phyloP scores from a whole-genome alignment of 2,329 filamentous ascomycete species.

The Westerdykella aurantiaca region DNA sequence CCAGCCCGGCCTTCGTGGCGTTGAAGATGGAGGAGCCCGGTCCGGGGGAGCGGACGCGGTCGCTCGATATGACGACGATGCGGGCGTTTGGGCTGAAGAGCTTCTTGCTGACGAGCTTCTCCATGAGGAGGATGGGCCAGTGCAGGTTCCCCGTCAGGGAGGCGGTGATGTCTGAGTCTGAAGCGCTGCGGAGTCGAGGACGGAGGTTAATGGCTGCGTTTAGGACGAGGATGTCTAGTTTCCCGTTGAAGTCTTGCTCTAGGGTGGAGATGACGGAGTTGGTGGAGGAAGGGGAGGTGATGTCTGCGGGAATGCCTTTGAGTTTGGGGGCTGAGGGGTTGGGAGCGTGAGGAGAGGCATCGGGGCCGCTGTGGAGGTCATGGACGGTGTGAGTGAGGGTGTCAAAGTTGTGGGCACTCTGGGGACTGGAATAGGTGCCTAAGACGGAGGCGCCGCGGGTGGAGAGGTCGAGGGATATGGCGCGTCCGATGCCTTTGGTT shows the following conservation, averaged over 20 bases:
- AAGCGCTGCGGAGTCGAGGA: slow-evolving; percentile 7
- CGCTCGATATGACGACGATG: slow-evolving; percentile 18
- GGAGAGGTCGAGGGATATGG: no score
- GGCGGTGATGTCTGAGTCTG: slow-evolving; percentile 10
- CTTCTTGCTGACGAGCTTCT: slow-evolving; percentile 14
- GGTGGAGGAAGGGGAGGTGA: slow-evolving; percentile 13
- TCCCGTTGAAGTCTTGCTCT: slow-evolving; percentile 9
- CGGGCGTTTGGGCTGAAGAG: slow-evolving; percentile 13
- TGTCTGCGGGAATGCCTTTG: slow-evolving; percentile 18
- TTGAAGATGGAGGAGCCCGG: slow-evolving; percentile 13
- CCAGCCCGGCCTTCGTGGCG: slow-evolving; percentile 18
- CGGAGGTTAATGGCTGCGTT: slow-evolving; percentile 14
- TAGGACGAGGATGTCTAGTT: slow-evolving; percentile 22
- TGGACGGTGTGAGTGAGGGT: no score
- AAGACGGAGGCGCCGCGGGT: no score
- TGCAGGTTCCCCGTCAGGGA: slow-evolving; percentile 19
- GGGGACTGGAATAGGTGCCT: no score
- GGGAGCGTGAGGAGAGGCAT: no score
- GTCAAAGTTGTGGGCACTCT: no score
- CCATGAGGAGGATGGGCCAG: slow-evolving; percentile 17
- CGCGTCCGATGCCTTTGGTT: no score
- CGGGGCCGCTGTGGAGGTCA: no score
- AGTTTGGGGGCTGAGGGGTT: slow-evolving; percentile 8
- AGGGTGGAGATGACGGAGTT: slow-evolving; percentile 8
- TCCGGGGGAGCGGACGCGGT: slow-evolving; percentile 13